Evolutionary conservation across 352 stramenopile genomes (phyloP).

Genomic region (Phytophthora sp.): DNA sequence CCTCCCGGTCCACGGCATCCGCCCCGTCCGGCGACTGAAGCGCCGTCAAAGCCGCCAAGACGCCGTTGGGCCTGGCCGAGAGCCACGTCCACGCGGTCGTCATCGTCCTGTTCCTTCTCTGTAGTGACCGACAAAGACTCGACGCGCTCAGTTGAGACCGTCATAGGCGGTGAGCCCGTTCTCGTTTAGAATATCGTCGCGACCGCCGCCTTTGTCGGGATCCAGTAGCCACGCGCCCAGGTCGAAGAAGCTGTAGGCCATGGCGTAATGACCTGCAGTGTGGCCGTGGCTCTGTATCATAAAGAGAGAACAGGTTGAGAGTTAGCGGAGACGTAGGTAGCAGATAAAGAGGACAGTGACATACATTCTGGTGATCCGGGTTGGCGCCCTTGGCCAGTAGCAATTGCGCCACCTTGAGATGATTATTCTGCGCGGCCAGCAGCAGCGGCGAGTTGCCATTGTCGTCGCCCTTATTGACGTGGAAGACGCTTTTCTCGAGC

Average conservation of each 20-base stretch:
- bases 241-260: slow-evolving; percentile 93
- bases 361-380: slow-evolving; percentile 91
- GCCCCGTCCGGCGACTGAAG: slow-evolving; percentile 26
- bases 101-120: slow-evolving; percentile 14
- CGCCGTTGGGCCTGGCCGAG: slow-evolving; percentile 33
- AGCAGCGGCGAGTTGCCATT: slow-evolving; percentile 92
- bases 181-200: slow-evolving; percentile 91
- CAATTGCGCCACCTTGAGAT: slow-evolving; percentile 89
- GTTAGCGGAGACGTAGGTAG: slow-evolving; percentile 11
- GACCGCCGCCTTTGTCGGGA: slow-evolving; percentile 80
- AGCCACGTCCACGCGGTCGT: slow-evolving; percentile 32
- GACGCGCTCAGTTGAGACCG: slow-evolving; percentile 57
- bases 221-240: slow-evolving; percentile 92
- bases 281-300: slow-evolving; percentile 86
- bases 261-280: slow-evolving; percentile 93
- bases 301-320: neutral
- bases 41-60: slow-evolving; percentile 31
- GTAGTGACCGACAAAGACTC: slow-evolving; percentile 2
- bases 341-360: slow-evolving; percentile 6
- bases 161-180: slow-evolving; percentile 93
- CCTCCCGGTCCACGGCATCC: neutral
- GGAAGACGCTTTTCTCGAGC: slow-evolving; percentile 91
- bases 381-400: slow-evolving; percentile 90
- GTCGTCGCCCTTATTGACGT: slow-evolving; percentile 89
- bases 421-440: slow-evolving; percentile 89